A percentile compares a stretch with the other conserved stretches of the same genome.
Conservation (phyloP, 306 rosid species). For the Dalbergia oliveri region DNA sequence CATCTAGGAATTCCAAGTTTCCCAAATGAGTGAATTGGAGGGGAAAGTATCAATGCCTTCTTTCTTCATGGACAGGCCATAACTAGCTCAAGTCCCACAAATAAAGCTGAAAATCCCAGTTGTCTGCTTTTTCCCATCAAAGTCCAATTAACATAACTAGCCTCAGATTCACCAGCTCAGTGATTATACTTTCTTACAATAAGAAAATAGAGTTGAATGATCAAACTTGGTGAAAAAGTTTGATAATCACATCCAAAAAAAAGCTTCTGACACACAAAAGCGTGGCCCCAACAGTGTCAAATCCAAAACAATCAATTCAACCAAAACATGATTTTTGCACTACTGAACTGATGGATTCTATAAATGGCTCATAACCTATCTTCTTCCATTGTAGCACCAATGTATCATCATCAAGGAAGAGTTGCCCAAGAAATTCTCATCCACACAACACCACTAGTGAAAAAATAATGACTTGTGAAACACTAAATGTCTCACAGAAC, state of each 20-base stretch:
- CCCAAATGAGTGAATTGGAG: constrained; percentile 58
- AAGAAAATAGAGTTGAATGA: constrained; percentile 37
- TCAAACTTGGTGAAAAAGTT: constrained; percentile 49
- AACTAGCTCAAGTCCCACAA: constrained; percentile 47
- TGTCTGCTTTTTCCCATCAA: constrained; percentile 48
- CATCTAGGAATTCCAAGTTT: constrained; percentile 50
- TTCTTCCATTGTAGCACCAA: constrained; percentile 43
- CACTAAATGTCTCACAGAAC: constrained; percentile 20
- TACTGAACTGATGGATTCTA: constrained; percentile 49
- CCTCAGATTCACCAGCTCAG: constrained; percentile 42
- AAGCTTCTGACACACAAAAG: constrained; percentile 53
- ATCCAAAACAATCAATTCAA: constrained; percentile 43
- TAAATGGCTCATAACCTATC: constrained; percentile 39
- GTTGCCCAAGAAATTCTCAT: constrained; percentile 36
- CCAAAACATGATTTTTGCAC: constrained; percentile 41
- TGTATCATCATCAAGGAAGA: constrained; percentile 30
- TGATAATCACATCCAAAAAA: constrained; percentile 42
- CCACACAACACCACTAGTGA: constrained; percentile 40
- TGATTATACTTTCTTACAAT: constrained; percentile 34
- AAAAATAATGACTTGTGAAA: constrained; percentile 8
- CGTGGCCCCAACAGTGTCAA: constrained; percentile 39
- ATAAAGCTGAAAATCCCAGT: constrained; percentile 49
- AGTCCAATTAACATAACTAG: constrained; percentile 39
- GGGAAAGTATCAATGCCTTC: constrained; percentile 64
- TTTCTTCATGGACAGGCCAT: constrained; percentile 40